A percentile compares a stretch with the other conserved stretches of the same genome.
Evolutionary conservation across 306 rosid genomes (phyloP).

Genomic region (Vachellia collinsii): DNA sequence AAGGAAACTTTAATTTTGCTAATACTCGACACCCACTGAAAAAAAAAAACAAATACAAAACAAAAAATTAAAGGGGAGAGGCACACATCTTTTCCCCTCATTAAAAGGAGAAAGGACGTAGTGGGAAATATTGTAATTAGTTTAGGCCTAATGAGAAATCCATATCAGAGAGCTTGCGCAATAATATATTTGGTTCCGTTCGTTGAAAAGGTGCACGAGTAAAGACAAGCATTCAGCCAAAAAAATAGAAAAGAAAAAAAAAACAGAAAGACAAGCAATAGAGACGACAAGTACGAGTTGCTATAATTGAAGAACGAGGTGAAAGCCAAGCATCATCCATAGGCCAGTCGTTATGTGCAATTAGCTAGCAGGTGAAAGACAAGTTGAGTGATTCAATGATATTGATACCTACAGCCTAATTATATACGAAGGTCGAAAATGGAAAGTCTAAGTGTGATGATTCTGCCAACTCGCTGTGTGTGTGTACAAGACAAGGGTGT

Average conservation of each 20-base stretch:
- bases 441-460: background rate
- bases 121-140: background rate
- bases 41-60: background rate
- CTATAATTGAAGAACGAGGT: background rate
- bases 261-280: background rate
- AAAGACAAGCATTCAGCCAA: background rate
- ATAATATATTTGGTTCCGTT: background rate
- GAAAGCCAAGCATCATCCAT: background rate
- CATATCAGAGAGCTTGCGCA: background rate
- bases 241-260: background rate
- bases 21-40: background rate
- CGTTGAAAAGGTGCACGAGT: background rate
- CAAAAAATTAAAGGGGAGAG: background rate
- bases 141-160: background rate
- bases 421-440: background rate
- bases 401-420: background rate
- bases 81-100: background rate
- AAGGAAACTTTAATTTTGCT: background rate
- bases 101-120: background rate
- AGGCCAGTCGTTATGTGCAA: background rate
- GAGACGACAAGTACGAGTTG: background rate
- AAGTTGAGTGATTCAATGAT: background rate
- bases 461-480: too few relatives aligned
- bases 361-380: background rate
- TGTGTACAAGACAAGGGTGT: too few relatives aligned